These are phyloP conservation scores for Symbiotaphrina buchneri DNA, from an alignment of 495 filamentous ascomycete genomes.

Conservation along the genomic window DNA sequence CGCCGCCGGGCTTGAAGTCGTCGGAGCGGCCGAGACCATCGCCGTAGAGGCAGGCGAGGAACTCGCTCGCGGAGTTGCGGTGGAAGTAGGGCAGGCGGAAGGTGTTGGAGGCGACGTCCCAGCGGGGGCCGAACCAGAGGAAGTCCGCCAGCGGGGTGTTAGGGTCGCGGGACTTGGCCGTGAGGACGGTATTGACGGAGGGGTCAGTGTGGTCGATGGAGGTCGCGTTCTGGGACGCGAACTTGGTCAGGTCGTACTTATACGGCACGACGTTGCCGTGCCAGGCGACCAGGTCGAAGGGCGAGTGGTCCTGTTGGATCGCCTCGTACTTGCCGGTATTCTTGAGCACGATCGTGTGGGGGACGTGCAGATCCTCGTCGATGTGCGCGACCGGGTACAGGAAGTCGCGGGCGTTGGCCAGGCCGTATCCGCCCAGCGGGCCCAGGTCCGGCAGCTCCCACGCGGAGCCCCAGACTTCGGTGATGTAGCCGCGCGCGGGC, in stretches of 20 bases:
- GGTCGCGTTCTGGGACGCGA: conserved; percentile 52
- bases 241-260: conserved; percentile 71
- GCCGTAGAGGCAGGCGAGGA: conserved; percentile 55
- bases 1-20: conserved; percentile 18
- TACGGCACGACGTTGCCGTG: conserved; percentile 61
- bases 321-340: conserved; percentile 61
- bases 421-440: conserved; percentile 69
- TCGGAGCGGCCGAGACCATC: conserved; percentile 22
- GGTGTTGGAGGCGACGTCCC: conserved; percentile 55
- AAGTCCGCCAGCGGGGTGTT: conserved; percentile 66
- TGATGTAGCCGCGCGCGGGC: conserved; percentile 63
- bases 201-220: conserved; percentile 68
- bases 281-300: conserved; percentile 74
- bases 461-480: conserved; percentile 71
- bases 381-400: conserved; percentile 63
- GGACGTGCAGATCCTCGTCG: conserved; percentile 28
- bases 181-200: conserved; percentile 62
- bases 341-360: conserved; percentile 45
- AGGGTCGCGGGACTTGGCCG: conserved; percentile 35
- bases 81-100: conserved; percentile 75
- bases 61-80: conserved; percentile 64
- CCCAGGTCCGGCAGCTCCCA: conserved; percentile 73
- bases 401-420: conserved; percentile 79
- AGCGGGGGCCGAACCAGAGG: conserved; percentile 64
- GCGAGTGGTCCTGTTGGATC: conserved; percentile 47